A percentile compares a stretch with the other conserved stretches of the same genome.
Evolutionary conservation across 2,329 filamentous ascomycete genomes (phyloP).

Genomic region (Elsinoe ampelina): DNA sequence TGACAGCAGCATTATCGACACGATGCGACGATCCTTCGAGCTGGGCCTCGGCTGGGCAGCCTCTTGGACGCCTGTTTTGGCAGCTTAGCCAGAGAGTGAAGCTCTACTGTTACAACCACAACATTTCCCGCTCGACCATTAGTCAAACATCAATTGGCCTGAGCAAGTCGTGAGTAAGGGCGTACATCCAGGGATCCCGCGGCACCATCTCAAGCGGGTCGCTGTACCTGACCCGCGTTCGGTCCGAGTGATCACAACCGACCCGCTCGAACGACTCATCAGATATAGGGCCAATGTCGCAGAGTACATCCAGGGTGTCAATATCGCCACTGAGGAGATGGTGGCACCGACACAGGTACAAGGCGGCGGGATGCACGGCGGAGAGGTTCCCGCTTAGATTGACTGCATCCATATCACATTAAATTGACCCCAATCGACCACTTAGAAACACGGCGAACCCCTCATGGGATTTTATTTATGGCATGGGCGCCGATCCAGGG

Average conservation of each 20-base stretch:
- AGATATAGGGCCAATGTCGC: too few species aligned
- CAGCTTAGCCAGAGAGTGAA: not conserved
- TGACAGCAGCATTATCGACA: not conserved
- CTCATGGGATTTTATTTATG: not conserved
- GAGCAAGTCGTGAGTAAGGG: not conserved
- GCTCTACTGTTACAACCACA: not conserved
- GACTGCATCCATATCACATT: constrained; percentile 2
- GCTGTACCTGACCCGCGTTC: too few species aligned
- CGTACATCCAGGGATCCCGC: not conserved
- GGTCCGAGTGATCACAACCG: too few species aligned
- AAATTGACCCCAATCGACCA: not conserved
- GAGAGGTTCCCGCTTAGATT: not conserved
- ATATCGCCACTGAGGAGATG: not conserved
- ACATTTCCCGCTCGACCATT: not conserved
- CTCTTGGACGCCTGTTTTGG: not conserved
- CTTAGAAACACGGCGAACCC: not conserved
- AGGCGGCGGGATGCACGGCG: not conserved
- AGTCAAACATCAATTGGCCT: not conserved
- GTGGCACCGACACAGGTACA: not conserved
- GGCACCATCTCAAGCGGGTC: not conserved
- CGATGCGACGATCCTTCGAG: not conserved
- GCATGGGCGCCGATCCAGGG: not conserved
- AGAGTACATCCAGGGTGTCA: not conserved
- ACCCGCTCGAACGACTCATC: too few species aligned
- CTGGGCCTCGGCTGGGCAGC: not conserved